Conservation (phyloP, 2,329 filamentous ascomycete genomes). For the Neoascochyta sp. region DNA sequence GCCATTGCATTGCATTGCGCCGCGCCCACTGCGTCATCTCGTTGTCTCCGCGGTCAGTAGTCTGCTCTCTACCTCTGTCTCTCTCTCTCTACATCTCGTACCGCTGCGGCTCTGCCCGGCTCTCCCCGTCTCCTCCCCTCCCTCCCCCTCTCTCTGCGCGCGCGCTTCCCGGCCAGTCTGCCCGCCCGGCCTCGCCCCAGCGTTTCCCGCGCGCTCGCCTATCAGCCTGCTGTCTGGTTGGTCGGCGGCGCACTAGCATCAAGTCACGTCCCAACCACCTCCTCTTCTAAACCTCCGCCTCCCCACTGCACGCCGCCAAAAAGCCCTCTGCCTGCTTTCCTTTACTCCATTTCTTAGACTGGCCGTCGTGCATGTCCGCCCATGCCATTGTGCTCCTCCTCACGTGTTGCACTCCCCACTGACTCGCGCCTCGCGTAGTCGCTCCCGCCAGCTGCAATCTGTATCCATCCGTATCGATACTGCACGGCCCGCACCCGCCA, state of each 20-base stretch:
- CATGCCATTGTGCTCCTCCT: slow-evolving; percentile 7
- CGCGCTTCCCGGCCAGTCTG: slow-evolving; percentile 4
- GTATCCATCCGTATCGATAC: slow-evolving; percentile 28
- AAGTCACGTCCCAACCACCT: slow-evolving; percentile 43
- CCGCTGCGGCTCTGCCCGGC: slow-evolving; percentile 28
- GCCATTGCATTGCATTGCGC: too few species aligned
- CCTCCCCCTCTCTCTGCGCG: slow-evolving; percentile 3
- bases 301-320: slow-evolving; percentile 30
- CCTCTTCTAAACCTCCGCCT: slow-evolving; percentile 39
- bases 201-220: slow-evolving; percentile 39
- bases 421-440: slow-evolving; percentile 24
- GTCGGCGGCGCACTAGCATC: slow-evolving; percentile 34
- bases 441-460: slow-evolving; percentile 21
- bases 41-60: too few species aligned
- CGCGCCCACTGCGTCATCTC: too few species aligned
- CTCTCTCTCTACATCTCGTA: too few species aligned
- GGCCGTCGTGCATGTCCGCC: slow-evolving; percentile 12
- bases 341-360: slow-evolving; percentile 20
- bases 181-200: slow-evolving; percentile 22
- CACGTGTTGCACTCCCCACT: slow-evolving; percentile 17
- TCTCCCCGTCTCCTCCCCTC: slow-evolving; percentile 1
- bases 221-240: slow-evolving; percentile 34
- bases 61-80: slow-evolving; percentile 18
- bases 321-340: slow-evolving; percentile 22
- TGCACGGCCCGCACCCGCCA: slow-evolving; percentile 31